Percentiles rank a stretch among this genome's conserved stretches.
These are phyloP conservation scores for Fusarium hainanense DNA, from an alignment of 2,329 filamentous ascomycete genomes.

Conservation along the genomic window DNA sequence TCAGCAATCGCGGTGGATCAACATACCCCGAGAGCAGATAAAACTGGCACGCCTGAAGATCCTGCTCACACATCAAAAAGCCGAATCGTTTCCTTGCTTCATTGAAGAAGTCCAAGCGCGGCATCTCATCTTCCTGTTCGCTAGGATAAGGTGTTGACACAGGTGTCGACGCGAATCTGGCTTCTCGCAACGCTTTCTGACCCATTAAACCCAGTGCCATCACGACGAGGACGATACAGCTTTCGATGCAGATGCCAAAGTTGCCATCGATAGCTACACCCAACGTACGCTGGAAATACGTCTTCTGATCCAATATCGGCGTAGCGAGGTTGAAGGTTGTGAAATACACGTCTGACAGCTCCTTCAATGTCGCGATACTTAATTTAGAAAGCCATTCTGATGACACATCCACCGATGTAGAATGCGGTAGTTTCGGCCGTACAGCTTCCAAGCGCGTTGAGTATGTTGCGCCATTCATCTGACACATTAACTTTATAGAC, in stretches of 20 bases:
- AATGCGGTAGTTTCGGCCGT: constrained; percentile 8
- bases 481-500: constrained; percentile 25
- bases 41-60: constrained; percentile 27
- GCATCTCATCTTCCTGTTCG: constrained; percentile 4
- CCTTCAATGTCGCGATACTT: constrained; percentile 22
- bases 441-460: constrained; percentile 19
- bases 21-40: constrained; percentile 28
- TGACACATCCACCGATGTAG: neutral
- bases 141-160: neutral
- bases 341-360: constrained; percentile 34
- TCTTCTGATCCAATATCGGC: constrained; percentile 33
- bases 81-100: constrained; percentile 35
- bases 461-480: constrained; percentile 24
- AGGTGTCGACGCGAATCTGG: neutral
- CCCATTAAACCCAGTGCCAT: constrained; percentile 27
- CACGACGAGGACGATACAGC: constrained; percentile 22
- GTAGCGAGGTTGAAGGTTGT: constrained; percentile 22
- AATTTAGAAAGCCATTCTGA: constrained; percentile 9
- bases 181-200: constrained; percentile 12
- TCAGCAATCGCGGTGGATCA: accelerated
- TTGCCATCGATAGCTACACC: constrained; percentile 29
- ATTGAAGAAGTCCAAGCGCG: constrained; percentile 24
- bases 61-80: constrained; percentile 29
- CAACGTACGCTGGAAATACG: constrained; percentile 29
- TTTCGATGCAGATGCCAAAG: constrained; percentile 29